Percentiles rank a stretch among this genome's conserved stretches.
These are phyloP conservation scores for Aspergillus ellipticus DNA, from an alignment of 495 filamentous ascomycete genomes.

Conservation along the genomic window DNA sequence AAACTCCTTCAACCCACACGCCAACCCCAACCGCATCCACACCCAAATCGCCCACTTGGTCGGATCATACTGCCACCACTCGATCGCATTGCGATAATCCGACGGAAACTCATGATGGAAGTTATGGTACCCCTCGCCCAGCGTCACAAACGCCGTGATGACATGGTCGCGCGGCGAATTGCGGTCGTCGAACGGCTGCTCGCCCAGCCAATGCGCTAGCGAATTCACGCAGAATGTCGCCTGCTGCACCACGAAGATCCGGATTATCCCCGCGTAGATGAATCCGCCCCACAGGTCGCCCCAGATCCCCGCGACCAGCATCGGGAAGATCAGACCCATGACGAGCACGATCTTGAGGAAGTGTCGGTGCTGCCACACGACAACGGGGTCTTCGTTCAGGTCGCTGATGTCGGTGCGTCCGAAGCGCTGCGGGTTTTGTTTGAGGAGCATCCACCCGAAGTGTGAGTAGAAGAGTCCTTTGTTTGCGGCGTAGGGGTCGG, in stretches of 20 bases:
- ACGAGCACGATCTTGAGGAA: slow-evolving; percentile 74
- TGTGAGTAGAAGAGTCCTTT: slow-evolving; percentile 89
- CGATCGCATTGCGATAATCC: slow-evolving; percentile 89
- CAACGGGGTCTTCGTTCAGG: slow-evolving; percentile 79
- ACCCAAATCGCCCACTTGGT: slow-evolving; percentile 89
- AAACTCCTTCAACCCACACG: slow-evolving; percentile 87
- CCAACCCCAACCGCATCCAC: slow-evolving; percentile 81
- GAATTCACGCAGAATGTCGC: slow-evolving; percentile 96
- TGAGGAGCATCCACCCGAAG: slow-evolving; percentile 79
- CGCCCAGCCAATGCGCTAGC: slow-evolving; percentile 87
- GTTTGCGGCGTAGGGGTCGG: slow-evolving; percentile 89
- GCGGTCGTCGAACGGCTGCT: slow-evolving; percentile 91
- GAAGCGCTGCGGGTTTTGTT: slow-evolving; percentile 75
- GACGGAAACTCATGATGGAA: slow-evolving; percentile 97
- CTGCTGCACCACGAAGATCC: slow-evolving; percentile 90
- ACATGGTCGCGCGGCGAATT: slow-evolving; percentile 88
- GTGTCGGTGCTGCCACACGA: slow-evolving; percentile 82
- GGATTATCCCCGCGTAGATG: slow-evolving; percentile 80
- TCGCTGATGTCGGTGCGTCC: slow-evolving; percentile 89
- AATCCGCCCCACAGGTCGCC: slow-evolving; percentile 78
- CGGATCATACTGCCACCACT: slow-evolving; percentile 93
- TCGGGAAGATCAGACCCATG: slow-evolving; percentile 79
- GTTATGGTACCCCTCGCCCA: slow-evolving; percentile 92
- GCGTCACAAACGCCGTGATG: slow-evolving; percentile 80
- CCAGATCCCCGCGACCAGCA: slow-evolving; percentile 71